Evolutionary conservation across 805 yeast species (phyloP).

Genomic region (Zygoascus bituminiphila): DNA sequence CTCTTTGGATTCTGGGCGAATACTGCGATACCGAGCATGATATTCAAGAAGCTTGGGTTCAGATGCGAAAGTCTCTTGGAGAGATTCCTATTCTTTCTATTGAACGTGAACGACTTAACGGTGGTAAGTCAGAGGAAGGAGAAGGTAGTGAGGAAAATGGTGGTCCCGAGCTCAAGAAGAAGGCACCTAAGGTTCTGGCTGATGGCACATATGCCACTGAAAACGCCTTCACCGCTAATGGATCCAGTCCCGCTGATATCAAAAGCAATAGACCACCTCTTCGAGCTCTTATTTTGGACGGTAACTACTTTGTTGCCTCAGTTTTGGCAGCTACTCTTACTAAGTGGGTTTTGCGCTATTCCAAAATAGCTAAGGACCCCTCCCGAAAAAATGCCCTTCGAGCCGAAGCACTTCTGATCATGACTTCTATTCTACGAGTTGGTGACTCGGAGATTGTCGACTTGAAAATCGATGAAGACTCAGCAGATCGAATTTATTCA

Average conservation of each 20-base stretch:
- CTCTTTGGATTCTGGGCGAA: constrained; percentile 95
- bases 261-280: constrained; percentile 49
- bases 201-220: constrained; percentile 99
- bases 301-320: constrained; percentile 86
- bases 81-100: constrained; percentile 82
- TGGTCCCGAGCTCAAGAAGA: constrained; percentile 29
- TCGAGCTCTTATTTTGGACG: constrained; percentile 71
- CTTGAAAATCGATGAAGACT: constrained; percentile 87
- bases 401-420: constrained; percentile 88
- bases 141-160: constrained; percentile 19
- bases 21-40: constrained; percentile 64
- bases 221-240: constrained; percentile 50
- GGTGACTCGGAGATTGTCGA: constrained; percentile 67
- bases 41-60: constrained; percentile 80
- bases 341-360: constrained; percentile 73
- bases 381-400: constrained; percentile 70
- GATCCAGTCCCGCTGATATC: constrained; percentile 29
- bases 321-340: constrained; percentile 82
- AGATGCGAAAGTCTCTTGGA: constrained; percentile 73
- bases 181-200: constrained; percentile 82
- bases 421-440: constrained; percentile 85
- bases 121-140: constrained; percentile 32
- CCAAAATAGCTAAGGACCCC: constrained; percentile 42
- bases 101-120: constrained; percentile 43
- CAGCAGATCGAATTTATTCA: constrained; percentile 87